phyloP scores from a whole-genome alignment of 768 basidiomycete species.

The Nidula microcarpa region DNA sequence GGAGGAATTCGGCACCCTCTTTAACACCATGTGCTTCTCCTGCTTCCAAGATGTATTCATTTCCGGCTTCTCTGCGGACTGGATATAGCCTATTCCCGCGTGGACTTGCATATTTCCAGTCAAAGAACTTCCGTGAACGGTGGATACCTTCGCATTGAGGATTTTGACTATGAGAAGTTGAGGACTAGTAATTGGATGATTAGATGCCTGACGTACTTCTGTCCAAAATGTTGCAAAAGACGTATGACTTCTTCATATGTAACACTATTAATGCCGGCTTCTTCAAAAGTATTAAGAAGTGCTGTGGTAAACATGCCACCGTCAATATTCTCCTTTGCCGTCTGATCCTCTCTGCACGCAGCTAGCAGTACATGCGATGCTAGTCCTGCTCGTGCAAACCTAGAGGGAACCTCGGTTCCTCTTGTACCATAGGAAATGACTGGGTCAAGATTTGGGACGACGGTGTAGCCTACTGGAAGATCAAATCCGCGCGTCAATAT shows the following conservation, averaged over 20 bases:
- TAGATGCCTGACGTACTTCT: neutral
- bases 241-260: neutral
- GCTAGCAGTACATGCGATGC: neutral
- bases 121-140: neutral
- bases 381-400: neutral
- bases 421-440: neutral
- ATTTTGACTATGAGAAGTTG: neutral
- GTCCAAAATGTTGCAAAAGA: neutral
- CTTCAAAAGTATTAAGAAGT: neutral
- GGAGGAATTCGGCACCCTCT: neutral
- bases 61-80: neutral
- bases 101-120: neutral
- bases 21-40: neutral
- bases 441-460: neutral
- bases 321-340: neutral
- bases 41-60: neutral
- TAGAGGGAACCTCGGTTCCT: neutral
- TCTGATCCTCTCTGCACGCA: neutral
- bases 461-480: neutral
- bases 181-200: neutral
- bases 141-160: neutral
- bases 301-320: neutral
- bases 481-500: neutral
- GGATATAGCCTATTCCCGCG: neutral
- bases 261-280: neutral